A percentile compares a stretch with the other conserved stretches of the same genome.
Evolutionary conservation across 83 land plant genomes (phyloP).

Genomic region (Diphasiastrum complanatum): DNA sequence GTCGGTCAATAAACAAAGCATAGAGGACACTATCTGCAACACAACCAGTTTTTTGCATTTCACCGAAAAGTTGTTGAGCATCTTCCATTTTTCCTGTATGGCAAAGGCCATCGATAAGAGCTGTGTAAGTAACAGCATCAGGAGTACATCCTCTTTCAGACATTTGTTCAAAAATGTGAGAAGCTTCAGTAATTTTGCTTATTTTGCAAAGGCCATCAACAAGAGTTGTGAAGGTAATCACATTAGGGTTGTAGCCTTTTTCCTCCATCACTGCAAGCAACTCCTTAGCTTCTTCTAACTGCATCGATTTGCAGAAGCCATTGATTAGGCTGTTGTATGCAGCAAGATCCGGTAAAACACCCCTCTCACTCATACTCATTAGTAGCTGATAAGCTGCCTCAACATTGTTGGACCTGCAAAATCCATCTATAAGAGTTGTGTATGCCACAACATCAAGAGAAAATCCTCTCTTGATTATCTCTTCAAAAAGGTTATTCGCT

Average conservation of each 20-base stretch:
- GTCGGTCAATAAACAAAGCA: conserved; percentile 18
- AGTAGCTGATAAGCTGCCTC: not conserved
- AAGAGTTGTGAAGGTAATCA: not conserved
- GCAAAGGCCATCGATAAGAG: not conserved
- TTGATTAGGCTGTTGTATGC: not conserved
- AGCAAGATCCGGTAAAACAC: not conserved
- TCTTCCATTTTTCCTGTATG: not conserved
- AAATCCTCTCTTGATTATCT: no score
- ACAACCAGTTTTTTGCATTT: conserved; percentile 17
- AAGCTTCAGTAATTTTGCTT: not conserved
- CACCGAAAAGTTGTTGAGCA: conserved; percentile 15
- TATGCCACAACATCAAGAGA: not conserved
- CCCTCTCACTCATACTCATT: not conserved
- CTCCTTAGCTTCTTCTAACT: not conserved
- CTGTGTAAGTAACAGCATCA: not conserved
- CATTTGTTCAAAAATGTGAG: not conserved
- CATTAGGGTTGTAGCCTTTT: not conserved
- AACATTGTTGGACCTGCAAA: not conserved
- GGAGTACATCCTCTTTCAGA: not conserved
- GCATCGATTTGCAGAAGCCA: not conserved
- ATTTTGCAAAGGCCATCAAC: not conserved
- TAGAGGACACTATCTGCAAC: conserved; percentile 32
- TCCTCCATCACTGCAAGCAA: not conserved
- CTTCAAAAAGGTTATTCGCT: no score
- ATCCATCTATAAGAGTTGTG: not conserved